Base-by-base conservation (phyloP, 169 alveolate genomes). In the Plasmodium cynomolgi region DNA sequence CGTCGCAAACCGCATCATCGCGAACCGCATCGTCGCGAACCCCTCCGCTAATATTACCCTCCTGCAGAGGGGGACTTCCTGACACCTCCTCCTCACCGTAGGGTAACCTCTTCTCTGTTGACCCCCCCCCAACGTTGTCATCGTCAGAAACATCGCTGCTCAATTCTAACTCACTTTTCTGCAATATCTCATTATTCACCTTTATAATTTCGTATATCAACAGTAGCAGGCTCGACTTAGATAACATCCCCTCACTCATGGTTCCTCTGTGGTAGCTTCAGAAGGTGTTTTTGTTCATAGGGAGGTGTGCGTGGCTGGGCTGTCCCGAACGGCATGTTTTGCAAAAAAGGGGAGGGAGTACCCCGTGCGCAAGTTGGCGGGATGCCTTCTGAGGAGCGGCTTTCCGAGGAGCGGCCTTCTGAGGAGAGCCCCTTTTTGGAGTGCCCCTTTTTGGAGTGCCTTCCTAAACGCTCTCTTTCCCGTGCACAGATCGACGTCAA, bases 131-230 rank as follows among this genome's bases (percentile, higher is more conserved):
- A 23, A 13, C 23, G 11, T 41, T 11, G 29, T 85, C 29, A 23
- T 34, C 81, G 31, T 29, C 50, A 29, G 83, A 56, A n/a, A 13
- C 47, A 62, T 54, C 13, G 26, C 71, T 88, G 7, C 88, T 80
- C n/a, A 79, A 31, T 2, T 79, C 94, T 8, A 79, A 23, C 8
- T 79, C 88, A 39, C 73, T 88, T 13, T 58, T 62, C 34, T 41
- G 41, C 37, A 88, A 37, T 11, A 88, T 50, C 8, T 88, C 82
- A n/a, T 58, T 79, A 79, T 88, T 88, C 34, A 34, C 31, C 17
- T 88, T 88, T 37, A 88, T 58, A 34, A 88, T 88, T 88, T 88
- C 94, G 72, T 88, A 34, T 58, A 88, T 79, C 47, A 88, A 31
- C 41, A 88, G 83, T 58, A 88, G 73, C n/a, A 88, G 34, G 72